phyloP scores from a whole-genome alignment of 805 yeast genomes.

The Starmerella bombi region DNA sequence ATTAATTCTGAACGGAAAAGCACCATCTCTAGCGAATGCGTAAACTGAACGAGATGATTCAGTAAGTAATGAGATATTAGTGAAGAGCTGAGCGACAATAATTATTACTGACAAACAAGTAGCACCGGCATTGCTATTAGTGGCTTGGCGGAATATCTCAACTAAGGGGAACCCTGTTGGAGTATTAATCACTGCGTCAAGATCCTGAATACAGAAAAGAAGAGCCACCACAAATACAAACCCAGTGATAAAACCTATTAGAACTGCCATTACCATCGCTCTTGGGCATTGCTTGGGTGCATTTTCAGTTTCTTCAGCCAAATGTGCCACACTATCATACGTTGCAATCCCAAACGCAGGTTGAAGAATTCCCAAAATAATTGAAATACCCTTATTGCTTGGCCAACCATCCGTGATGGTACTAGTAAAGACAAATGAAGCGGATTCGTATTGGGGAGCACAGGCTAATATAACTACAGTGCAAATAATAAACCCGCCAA shows the following conservation, averaged over 20 bases:
- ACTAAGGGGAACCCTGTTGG: constrained; percentile 50
- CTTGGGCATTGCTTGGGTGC: constrained; percentile 50
- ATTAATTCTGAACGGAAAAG: constrained; percentile 39
- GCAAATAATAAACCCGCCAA: constrained; percentile 41
- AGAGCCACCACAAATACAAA: constrained; percentile 25
- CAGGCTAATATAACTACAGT: constrained; percentile 41
- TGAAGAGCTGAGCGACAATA: constrained; percentile 42
- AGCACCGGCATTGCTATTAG: constrained; percentile 42
- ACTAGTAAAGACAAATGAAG: constrained; percentile 41
- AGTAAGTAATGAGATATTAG: constrained; percentile 48
- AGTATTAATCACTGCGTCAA: constrained; percentile 37
- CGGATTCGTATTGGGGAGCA: constrained; percentile 37
- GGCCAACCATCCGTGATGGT: constrained; percentile 40
- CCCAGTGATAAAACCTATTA: constrained; percentile 50
- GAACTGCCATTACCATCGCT: constrained; percentile 49
- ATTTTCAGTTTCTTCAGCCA: constrained; percentile 50
- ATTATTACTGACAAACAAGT: constrained; percentile 35
- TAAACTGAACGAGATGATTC: constrained; percentile 59
- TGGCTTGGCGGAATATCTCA: constrained; percentile 49
- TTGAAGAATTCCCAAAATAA: constrained; percentile 56
- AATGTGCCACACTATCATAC: constrained; percentile 56
- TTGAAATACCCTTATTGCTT: constrained; percentile 41
- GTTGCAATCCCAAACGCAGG: constrained; percentile 61
- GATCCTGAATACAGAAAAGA: constrained; percentile 44
- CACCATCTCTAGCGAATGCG: constrained; percentile 57